Conservation (phyloP, 1,284 basidiomycete species). For the Neolentinus lepideus region DNA sequence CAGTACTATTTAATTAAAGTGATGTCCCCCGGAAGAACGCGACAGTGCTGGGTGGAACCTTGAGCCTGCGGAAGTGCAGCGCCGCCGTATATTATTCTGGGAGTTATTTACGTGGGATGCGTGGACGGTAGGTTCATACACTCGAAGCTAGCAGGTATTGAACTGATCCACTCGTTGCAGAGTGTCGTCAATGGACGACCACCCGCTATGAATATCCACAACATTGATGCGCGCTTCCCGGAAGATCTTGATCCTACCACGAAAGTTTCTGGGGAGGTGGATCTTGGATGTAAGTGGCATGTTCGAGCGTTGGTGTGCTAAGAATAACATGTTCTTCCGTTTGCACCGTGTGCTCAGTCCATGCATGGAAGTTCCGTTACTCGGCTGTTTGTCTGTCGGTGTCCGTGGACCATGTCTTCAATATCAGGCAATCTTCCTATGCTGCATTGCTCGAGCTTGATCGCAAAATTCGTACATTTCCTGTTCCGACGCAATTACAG, state of each 20-base stretch:
- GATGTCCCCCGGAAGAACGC: constrained; percentile 31
- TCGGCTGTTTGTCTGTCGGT: constrained; percentile 35
- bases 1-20: neutral
- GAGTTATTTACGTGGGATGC: constrained; percentile 44
- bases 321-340: constrained; percentile 1
- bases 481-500: constrained; percentile 33
- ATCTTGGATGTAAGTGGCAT: constrained; percentile 35
- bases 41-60: constrained; percentile 46
- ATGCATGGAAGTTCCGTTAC: constrained; percentile 42
- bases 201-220: constrained; percentile 33
- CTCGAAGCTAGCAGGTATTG: constrained; percentile 1
- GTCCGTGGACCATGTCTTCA: constrained; percentile 35
- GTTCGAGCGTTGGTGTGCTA: neutral
- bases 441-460: constrained; percentile 35
- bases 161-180: constrained; percentile 16
- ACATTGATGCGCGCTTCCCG: constrained; percentile 44
- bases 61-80: constrained; percentile 38
- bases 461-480: constrained; percentile 37
- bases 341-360: constrained; percentile 23
- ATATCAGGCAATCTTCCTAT: constrained; percentile 29
- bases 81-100: constrained; percentile 46
- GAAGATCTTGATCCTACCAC: constrained; percentile 30
- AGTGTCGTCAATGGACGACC: constrained; percentile 41
- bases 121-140: constrained; percentile 32
- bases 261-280: constrained; percentile 24